Conservation (phyloP, 2,329 filamentous ascomycete genomes). For the Colletotrichum gigasporum region DNA sequence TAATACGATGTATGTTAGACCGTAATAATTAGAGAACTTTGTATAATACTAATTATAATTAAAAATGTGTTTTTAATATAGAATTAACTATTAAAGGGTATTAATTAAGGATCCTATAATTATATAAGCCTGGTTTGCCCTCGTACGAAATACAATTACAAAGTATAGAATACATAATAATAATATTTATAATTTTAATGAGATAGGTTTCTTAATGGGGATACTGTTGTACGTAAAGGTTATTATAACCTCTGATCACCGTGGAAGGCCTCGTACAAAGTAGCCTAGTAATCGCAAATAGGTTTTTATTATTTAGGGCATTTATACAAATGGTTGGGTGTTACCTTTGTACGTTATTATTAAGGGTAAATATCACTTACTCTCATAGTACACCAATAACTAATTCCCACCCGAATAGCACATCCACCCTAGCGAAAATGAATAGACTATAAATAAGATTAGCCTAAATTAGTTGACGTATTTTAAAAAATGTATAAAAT, state of each 20-base stretch:
- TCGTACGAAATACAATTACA: neutral
- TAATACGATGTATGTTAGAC: too few species aligned
- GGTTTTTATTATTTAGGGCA: neutral
- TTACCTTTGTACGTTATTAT: neutral
- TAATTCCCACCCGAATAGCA: too few species aligned
- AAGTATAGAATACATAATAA: neutral
- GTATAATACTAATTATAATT: neutral
- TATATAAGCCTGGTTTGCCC: neutral
- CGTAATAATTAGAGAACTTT: too few species aligned
- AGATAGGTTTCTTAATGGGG: too few species aligned
- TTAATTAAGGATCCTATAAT: neutral
- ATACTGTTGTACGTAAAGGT: too few species aligned
- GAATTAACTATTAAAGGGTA: neutral
- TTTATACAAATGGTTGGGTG: neutral
- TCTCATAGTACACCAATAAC: too few species aligned
- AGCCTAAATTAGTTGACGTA: neutral
- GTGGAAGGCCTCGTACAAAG: too few species aligned
- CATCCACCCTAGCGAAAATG: too few species aligned
- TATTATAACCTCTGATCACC: too few species aligned
- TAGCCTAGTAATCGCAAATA: neutral
- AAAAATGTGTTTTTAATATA: neutral
- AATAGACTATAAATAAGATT: too few species aligned
- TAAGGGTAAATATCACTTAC: neutral
- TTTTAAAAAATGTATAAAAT: neutral
- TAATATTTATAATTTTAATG: neutral